Base-by-base conservation (phyloP, 2,329 filamentous ascomycete species). In the Aquanectria penicillioides region DNA sequence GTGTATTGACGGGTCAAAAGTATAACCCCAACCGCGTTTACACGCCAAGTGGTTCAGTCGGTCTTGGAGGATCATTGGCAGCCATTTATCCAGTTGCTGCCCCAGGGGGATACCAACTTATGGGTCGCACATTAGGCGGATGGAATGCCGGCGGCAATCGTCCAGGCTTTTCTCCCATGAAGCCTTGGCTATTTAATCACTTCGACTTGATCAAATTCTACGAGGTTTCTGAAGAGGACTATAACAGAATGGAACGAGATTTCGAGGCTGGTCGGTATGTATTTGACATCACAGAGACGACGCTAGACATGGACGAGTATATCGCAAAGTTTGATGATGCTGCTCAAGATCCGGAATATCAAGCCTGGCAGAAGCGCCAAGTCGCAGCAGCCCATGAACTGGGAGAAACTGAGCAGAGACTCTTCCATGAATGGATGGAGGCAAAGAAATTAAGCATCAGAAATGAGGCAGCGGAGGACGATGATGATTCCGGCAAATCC, bases 51-150 rank as follows among this genome's bases (percentile, higher is more conserved):
- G 76, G 75, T 2, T 72, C 75, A 1, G 64, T 79, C 3, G 74
- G 74, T 1, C 67, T 74, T 4, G 76, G 76, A 5, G 75, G 78
- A 0, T 70, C 69, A 4, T 49, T 71, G n/a, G 60, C 77, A 10
- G 69, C 71, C 25, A 69, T 78, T 6, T 79, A 80, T 48, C 70
- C 74, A 0, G 68, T 73, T 1, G 75, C 75, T n/a, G 61, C 67
- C 3, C 77, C 77, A 0, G 77, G 77, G 7, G 77, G 77, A 1
- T 80, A 78, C 63, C 71, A 71, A 69, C 65, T 77, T 31, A 65
- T 75, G 11, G 76, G 69, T 12, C 44, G 66, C 38, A 68, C 69
- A 1, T 49, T 77, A 13, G 67, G 69, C 11, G 68, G 68, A 9
- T 77, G 73, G 72, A 74, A 77, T 53, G 65, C 68, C 2, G 71